A percentile compares a stretch with the other conserved stretches of the same genome.
Evolutionary conservation across 2,329 filamentous ascomycete species (phyloP).

Genomic region (Dissoconium aciculare): DNA sequence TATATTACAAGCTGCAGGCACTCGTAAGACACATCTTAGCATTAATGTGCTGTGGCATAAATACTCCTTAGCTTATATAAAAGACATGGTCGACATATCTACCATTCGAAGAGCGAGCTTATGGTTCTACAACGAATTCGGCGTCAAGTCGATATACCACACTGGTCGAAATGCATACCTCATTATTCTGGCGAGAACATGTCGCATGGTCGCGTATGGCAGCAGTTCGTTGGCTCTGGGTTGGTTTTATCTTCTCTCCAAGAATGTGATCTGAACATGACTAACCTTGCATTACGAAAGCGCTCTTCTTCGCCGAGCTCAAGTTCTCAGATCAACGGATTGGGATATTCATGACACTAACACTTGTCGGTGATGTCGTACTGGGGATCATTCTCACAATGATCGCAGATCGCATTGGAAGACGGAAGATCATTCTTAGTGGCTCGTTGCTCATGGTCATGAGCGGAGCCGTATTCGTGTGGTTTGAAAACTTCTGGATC

Average conservation of each 20-base stretch:
- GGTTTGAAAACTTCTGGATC: slow-evolving; percentile 23
- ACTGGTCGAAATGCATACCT: slow-evolving; percentile 35
- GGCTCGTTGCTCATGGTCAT: slow-evolving; percentile 22
- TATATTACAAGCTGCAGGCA: too few relatives aligned
- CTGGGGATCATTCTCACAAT: slow-evolving; percentile 21
- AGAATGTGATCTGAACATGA: too few relatives aligned
- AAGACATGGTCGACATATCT: too few relatives aligned
- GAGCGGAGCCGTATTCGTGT: slow-evolving; percentile 18
- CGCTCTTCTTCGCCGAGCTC: slow-evolving; percentile 23
- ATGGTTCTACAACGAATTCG: slow-evolving; percentile 23
- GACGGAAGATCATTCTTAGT: slow-evolving; percentile 19
- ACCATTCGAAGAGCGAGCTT: too few relatives aligned
- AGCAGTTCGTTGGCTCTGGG: slow-evolving; percentile 19
- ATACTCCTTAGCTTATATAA: too few relatives aligned
- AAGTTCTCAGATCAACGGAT: slow-evolving; percentile 21
- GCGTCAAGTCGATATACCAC: slow-evolving; percentile 18
- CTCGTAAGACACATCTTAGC: too few relatives aligned
- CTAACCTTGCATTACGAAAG: too few relatives aligned
- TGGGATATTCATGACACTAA: slow-evolving; percentile 24
- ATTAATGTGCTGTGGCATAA: too few relatives aligned
- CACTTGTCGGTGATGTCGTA: slow-evolving; percentile 22
- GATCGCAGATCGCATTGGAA: slow-evolving; percentile 21
- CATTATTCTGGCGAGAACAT: slow-evolving; percentile 37
- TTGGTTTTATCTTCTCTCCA: slow-evolving; percentile 6
- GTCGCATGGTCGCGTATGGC: slow-evolving; percentile 23